These are phyloP conservation scores for Spirogloea muscicola DNA, from an alignment of 139 green algal species.

Conservation along the genomic window DNA sequence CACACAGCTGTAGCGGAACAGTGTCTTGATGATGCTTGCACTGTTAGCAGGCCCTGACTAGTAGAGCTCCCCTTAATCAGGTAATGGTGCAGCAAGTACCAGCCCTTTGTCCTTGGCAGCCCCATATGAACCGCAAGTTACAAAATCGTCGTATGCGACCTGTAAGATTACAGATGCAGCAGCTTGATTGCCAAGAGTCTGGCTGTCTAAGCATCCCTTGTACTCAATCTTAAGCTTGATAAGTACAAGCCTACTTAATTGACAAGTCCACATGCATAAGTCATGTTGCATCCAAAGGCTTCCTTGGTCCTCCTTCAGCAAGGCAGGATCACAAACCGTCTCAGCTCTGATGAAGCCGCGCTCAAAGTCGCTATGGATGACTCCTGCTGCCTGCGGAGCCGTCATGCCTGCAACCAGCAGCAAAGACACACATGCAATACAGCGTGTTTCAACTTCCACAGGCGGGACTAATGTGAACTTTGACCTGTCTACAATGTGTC, in stretches of 20 bases:
- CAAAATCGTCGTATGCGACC: conserved; percentile 45
- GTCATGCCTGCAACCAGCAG: conserved; percentile 38
- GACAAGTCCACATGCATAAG: not conserved
- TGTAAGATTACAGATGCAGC: not conserved
- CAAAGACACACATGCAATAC: not conserved
- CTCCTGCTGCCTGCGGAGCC: conserved; percentile 88
- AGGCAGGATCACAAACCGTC: conserved; percentile 57
- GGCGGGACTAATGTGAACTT: too few species aligned
- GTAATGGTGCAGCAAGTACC: too few species aligned
- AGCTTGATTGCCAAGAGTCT: not conserved
- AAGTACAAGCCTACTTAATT: too few species aligned
- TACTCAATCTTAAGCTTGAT: too few species aligned
- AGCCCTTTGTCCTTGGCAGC: conserved; percentile 47
- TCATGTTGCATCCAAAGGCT: not conserved
- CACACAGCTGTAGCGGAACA: not conserved
- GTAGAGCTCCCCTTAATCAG: too few species aligned
- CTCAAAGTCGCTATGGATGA: conserved; percentile 99
- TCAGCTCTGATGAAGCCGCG: conserved; percentile 98
- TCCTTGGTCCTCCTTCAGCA: not conserved
- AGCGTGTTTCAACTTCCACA: not conserved
- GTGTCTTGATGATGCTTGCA: not conserved
- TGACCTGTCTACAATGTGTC: too few species aligned
- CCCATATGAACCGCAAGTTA: conserved; percentile 17
- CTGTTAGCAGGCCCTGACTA: too few species aligned
- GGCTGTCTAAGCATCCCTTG: not conserved